phyloP scores from a whole-genome alignment of 139 green algal species.

The Marvania coccoides region DNA sequence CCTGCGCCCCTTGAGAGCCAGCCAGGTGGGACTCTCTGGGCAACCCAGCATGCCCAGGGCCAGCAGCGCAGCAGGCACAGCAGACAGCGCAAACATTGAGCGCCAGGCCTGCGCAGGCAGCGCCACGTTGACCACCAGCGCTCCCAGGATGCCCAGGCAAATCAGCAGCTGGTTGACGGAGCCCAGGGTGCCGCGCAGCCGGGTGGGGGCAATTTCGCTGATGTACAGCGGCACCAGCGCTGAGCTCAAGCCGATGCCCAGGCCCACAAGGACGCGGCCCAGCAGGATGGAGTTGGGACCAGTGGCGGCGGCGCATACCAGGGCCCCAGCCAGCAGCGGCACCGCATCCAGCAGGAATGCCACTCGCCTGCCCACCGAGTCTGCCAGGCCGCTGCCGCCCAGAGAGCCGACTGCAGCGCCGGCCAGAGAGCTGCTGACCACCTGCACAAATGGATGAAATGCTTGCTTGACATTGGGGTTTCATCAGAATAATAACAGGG shows the following conservation, averaged over 20 bases:
- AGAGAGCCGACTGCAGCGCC: constrained; percentile 68
- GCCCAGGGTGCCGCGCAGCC: constrained; percentile 75
- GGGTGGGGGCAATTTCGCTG: constrained; percentile 69
- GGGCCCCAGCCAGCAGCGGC: constrained; percentile 61
- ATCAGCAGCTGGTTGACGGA: constrained; percentile 95
- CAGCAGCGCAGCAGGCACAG: constrained; percentile 63
- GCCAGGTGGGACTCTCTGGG: constrained; percentile 80
- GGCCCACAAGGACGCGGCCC: constrained; percentile 70
- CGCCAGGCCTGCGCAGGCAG: constrained; percentile 65
- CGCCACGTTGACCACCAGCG: constrained; percentile 80
- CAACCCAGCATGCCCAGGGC: constrained; percentile 59
- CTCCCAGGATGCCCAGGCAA: constrained; percentile 89
- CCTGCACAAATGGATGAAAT: constrained; percentile 31
- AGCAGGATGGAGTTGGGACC: constrained; percentile 54
- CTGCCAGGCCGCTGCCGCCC: constrained; percentile 57
- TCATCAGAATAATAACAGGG: background rate
- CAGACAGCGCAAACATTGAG: constrained; percentile 74
- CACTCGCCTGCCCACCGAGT: constrained; percentile 56
- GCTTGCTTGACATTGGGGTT: background rate
- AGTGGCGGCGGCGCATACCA: constrained; percentile 58
- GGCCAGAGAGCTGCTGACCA: constrained; percentile 74
- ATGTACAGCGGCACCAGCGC: constrained; percentile 76
- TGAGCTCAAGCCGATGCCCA: constrained; percentile 88
- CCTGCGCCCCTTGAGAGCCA: constrained; percentile 39
- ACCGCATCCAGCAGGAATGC: constrained; percentile 60